Evolutionary conservation across 163 green algal species (phyloP).

Genomic region (Smithsoniella earleae): DNA sequence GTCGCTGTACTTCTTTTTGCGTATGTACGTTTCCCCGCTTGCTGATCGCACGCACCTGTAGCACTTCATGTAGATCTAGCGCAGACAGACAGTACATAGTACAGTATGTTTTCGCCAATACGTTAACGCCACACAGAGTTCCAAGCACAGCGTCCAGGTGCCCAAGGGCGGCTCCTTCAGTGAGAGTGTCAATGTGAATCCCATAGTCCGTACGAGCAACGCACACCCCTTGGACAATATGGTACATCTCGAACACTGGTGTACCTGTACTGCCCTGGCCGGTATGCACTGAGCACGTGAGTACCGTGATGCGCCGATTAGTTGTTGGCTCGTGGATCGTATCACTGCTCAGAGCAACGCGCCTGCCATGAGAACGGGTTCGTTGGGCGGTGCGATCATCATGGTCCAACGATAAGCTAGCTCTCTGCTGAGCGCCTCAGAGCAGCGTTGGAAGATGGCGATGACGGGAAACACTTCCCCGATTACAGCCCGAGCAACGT

Average conservation of each 20-base stretch:
- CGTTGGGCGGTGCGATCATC: slow-evolving; percentile 12
- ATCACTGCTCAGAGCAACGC: background rate
- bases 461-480: background rate
- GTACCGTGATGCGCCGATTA: no score
- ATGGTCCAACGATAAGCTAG: slow-evolving; percentile 7
- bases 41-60: background rate
- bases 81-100: slow-evolving; percentile 28
- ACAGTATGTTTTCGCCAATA: slow-evolving; percentile 27
- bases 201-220: background rate
- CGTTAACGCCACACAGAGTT: slow-evolving; percentile 9
- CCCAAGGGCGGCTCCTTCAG: slow-evolving; percentile 12
- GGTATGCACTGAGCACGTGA: no score
- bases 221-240: background rate
- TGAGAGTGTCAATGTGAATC: slow-evolving; percentile 25
- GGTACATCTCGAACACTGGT: slow-evolving; percentile 18
- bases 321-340: no score
- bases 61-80: background rate
- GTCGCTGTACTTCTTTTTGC: no score
- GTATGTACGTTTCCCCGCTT: no score
- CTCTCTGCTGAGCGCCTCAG: background rate
- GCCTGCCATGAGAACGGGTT: background rate
- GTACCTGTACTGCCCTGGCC: background rate
- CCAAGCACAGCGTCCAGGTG: slow-evolving; percentile 26
- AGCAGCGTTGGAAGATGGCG: background rate
- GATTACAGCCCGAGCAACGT: background rate